These are phyloP conservation scores for Schizosaccharomyces pombe DNA, from an alignment of 805 yeast genomes.

Conservation along the genomic window DNA sequence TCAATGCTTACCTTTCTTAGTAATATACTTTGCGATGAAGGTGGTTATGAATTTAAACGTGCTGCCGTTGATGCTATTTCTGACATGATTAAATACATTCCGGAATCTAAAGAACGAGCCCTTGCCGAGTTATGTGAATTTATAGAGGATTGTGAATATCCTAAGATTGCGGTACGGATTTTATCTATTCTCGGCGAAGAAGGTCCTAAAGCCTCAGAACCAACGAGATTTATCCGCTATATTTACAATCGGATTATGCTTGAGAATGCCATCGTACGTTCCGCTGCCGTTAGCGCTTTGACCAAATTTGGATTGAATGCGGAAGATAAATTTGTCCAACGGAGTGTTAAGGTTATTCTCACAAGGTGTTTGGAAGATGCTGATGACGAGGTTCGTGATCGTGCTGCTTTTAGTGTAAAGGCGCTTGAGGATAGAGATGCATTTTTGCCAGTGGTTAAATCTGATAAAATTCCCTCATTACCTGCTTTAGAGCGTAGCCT, in stretches of 20 bases:
- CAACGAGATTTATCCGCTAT: conserved; percentile 80
- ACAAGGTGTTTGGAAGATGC: conserved; percentile 30
- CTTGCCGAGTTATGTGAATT: conserved; percentile 81
- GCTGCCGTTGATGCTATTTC: conserved; percentile 79
- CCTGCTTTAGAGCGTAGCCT: conserved; percentile 57
- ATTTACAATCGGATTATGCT: conserved; percentile 90
- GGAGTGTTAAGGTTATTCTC: conserved; percentile 51
- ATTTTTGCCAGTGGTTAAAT: conserved; percentile 31
- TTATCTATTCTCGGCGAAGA: conserved; percentile 80
- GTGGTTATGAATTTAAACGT: conserved; percentile 65
- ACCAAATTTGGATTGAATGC: conserved; percentile 70
- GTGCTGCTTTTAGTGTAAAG: not conserved
- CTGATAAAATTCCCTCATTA: conserved; percentile 47
- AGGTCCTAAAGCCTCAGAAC: conserved; percentile 70
- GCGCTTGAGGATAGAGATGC: conserved; percentile 19
- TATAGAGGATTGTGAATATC: conserved; percentile 92
- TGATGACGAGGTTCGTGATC: conserved; percentile 5
- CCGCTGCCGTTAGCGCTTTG: conserved; percentile 82
- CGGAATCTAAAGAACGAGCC: conserved; percentile 60
- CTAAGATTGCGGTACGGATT: conserved; percentile 80
- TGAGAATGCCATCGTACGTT: conserved; percentile 84
- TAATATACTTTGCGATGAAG: conserved; percentile 72
- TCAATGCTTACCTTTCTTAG: conserved; percentile 61
- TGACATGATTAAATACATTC: conserved; percentile 70
- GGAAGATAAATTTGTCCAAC: conserved; percentile 37